These are phyloP conservation scores for Tremella yokohamensis DNA, from an alignment of 768 basidiomycete genomes.

Conservation along the genomic window DNA sequence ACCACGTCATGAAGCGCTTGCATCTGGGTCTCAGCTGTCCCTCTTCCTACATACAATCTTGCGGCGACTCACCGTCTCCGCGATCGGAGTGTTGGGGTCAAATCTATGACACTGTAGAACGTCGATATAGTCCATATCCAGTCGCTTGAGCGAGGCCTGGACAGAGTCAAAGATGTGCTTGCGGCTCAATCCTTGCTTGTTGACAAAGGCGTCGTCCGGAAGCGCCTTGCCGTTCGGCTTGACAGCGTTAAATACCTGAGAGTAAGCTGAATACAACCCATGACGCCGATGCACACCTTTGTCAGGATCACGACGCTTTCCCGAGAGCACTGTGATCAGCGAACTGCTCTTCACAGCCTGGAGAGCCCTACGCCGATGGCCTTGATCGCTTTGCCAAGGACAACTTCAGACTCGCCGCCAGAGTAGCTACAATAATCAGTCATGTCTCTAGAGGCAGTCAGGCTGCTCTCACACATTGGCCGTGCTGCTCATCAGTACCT, in stretches of 20 bases:
- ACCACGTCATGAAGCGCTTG: slow-evolving; percentile 67
- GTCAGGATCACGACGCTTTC: slow-evolving; percentile 75
- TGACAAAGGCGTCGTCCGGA: too few species aligned
- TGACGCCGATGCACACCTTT: slow-evolving; percentile 58
- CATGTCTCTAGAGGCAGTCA: too few species aligned
- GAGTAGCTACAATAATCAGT: too few species aligned
- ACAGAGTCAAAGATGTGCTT: slow-evolving; percentile 65
- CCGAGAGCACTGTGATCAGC: slow-evolving; percentile 58
- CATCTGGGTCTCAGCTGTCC: slow-evolving; percentile 53
- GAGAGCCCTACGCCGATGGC: slow-evolving; percentile 10
- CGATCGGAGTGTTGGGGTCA: slow-evolving; percentile 10
- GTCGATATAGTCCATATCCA: slow-evolving; percentile 74
- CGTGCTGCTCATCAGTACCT: neutral
- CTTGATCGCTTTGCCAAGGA: slow-evolving; percentile 16
- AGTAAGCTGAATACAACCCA: neutral
- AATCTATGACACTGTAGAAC: slow-evolving; percentile 60
- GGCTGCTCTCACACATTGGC: slow-evolving; percentile 7
- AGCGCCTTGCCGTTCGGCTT: too few species aligned
- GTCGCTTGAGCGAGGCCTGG: slow-evolving; percentile 58
- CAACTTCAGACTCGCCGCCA: slow-evolving; percentile 5
- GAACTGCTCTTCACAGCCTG: slow-evolving; percentile 44
- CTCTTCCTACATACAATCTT: neutral
- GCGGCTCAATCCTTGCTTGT: slow-evolving; percentile 19
- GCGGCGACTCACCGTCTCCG: neutral
- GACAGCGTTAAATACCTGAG: slow-evolving; percentile 9